Evolutionary conservation across 768 basidiomycete genomes (phyloP), one percentile per base, ranked within the genome.

Genomic region (Tricholoma furcatifolium): DNA sequence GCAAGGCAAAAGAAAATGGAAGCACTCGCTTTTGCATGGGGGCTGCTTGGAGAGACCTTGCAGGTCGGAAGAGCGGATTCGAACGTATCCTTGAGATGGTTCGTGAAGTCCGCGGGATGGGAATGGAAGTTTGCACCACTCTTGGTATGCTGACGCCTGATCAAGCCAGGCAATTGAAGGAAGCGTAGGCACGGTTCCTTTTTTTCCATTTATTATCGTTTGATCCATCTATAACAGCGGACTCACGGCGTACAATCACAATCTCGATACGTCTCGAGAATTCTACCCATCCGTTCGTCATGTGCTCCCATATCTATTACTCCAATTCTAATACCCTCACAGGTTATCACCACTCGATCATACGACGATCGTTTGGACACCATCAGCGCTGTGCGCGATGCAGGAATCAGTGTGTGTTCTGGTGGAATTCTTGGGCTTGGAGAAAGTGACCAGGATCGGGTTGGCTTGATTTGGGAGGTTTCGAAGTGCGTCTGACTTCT

Each of bases 1-100:
- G 91, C 11, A 87, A 88, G 65, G 96, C 96, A 21, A 98, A 97
- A 66, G 95, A 78, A 60, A 98, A 98, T 67, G 96, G 96, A 31
- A 94, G 92, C 67, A 98, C 96, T 17, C 80, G 96, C 23, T 98
- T 98, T 73, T 98, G 96, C 70, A 98, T 98, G 96, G 96, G 96
- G 53, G 95, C 96, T 4, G 96, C 96, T 5, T 99, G 96, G 96
- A 78, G 96, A 58, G 96, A 97, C 66, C 81, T 98, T 51, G 84
- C 89, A 9, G 93, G 96, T 2, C 82, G 92, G 57, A 97, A 96
- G 69, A 80, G 91, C 39, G 94, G 95, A 0, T 98, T 98, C 59
- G 91, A 97, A 67, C 82, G 83, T 62, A 98, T 98, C 62, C 73
- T 98, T 57, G 75, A 84, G 57, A 98, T 98, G 94, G 95, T 98